phyloP scores from a whole-genome alignment of 208 protist genomes.

The Crithidia brevicula region DNA sequence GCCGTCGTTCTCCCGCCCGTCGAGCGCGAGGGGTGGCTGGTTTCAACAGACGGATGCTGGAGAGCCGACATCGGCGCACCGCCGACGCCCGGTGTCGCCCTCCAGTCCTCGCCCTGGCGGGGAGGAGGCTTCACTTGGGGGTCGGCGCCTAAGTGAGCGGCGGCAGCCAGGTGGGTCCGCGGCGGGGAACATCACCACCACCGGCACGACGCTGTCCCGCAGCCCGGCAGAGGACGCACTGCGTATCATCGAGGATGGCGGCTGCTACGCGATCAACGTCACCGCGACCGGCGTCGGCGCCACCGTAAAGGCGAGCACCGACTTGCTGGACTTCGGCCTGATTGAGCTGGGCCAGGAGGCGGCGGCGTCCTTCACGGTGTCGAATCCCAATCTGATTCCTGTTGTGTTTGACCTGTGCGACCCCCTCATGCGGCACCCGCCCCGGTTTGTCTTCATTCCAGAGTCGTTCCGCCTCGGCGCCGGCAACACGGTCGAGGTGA shows the following conservation, averaged over 20 bases:
- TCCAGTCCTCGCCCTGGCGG: conserved; percentile 10
- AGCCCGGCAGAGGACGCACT: conserved; percentile 46
- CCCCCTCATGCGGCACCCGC: conserved; percentile 75
- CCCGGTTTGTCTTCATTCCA: conserved; percentile 86
- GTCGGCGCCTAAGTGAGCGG: conserved; percentile 50
- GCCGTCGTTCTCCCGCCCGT: conserved; percentile 4
- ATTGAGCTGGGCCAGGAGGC: conserved; percentile 78
- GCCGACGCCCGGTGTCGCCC: conserved; percentile 2
- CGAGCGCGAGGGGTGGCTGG: not conserved
- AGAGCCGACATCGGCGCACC: not conserved
- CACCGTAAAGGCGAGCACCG: conserved; percentile 75
- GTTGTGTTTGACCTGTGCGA: conserved; percentile 80
- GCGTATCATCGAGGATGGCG: conserved; percentile 63
- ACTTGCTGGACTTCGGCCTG: conserved; percentile 87
- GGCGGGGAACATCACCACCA: conserved; percentile 51
- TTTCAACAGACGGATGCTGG: not conserved
- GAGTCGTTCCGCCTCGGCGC: conserved; percentile 69
- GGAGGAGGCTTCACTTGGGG: conserved; percentile 39
- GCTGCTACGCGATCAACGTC: conserved; percentile 38
- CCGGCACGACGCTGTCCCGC: conserved; percentile 39
- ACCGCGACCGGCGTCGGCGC: conserved; percentile 73
- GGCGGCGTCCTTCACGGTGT: conserved; percentile 84
- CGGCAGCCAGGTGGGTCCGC: conserved; percentile 36
- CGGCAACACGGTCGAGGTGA: conserved; percentile 84
- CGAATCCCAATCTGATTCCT: conserved; percentile 86